These are phyloP conservation scores for Puya raimondii DNA, from an alignment of 176 grass and related monocot species.

Conservation along the genomic window DNA sequence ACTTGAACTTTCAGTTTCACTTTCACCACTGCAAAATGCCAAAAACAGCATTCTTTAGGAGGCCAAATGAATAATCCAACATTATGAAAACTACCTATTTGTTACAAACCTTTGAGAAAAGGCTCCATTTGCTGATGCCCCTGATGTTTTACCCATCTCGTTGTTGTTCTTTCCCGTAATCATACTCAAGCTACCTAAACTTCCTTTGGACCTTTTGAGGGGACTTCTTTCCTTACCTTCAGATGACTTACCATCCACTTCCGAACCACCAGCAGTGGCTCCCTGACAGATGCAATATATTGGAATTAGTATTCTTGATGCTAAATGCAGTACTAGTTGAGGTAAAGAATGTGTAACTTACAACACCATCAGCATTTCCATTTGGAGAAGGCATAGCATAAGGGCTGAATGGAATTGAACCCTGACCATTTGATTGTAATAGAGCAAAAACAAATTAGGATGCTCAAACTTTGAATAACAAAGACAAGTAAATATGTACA, in stretches of 20 bases:
- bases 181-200: conserved; percentile 98
- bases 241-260: conserved; percentile 57
- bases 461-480: background rate
- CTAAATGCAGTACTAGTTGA: conserved; percentile 11
- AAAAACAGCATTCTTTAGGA: conserved; percentile 29
- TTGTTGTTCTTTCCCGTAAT: conserved; percentile 61
- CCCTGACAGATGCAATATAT: conserved; percentile 39
- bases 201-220: conserved; percentile 79
- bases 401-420: conserved; percentile 68
- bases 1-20: conserved; percentile 73
- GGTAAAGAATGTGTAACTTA: conserved; percentile 36
- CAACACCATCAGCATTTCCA: conserved; percentile 58
- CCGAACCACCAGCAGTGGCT: conserved; percentile 30
- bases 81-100: background rate
- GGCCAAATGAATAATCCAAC: conserved; percentile 13
- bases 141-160: conserved; percentile 58
- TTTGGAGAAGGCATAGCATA: conserved; percentile 62
- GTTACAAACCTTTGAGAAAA: conserved; percentile 70
- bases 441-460: background rate
- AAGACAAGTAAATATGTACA: background rate
- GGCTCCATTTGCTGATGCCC: conserved; percentile 55
- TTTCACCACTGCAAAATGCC: conserved; percentile 56
- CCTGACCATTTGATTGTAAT: conserved; percentile 32
- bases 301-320: conserved; percentile 6
- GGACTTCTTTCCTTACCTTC: conserved; percentile 79